These are phyloP conservation scores for Tylopilus sp. DNA, from an alignment of 768 basidiomycete species.

Conservation along the genomic window DNA sequence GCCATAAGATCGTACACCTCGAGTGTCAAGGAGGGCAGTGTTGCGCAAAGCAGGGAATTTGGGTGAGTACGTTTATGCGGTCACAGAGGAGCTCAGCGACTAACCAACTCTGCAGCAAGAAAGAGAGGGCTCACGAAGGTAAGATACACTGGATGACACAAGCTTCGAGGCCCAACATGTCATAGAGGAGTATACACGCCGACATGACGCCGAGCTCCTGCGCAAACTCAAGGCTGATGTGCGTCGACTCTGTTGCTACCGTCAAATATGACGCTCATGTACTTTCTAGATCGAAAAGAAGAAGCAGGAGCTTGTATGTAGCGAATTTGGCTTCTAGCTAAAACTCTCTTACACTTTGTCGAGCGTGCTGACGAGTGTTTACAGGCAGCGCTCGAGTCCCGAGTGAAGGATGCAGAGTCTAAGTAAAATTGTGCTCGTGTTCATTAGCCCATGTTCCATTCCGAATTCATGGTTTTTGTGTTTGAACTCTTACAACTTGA, in stretches of 20 bases:
- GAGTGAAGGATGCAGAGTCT: constrained; percentile 21
- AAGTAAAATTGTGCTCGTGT: constrained; percentile 16
- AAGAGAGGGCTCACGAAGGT: constrained; percentile 72
- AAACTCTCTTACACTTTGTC: constrained; percentile 13
- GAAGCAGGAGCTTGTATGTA: constrained; percentile 32
- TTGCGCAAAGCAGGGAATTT: constrained; percentile 62
- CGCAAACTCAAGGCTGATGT: constrained; percentile 59
- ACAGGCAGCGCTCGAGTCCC: constrained; percentile 31
- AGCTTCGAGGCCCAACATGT: not conserved
- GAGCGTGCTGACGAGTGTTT: constrained; percentile 11
- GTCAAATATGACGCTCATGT: not conserved
- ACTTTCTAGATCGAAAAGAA: constrained; percentile 28
- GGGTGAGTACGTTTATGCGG: constrained; percentile 37
- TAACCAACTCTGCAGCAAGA: constrained; percentile 46
- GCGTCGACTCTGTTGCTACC: constrained; percentile 9
- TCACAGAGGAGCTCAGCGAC: not conserved
- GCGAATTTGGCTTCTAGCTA: constrained; percentile 7
- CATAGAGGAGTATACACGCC: constrained; percentile 61
- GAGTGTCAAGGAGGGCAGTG: constrained; percentile 49
- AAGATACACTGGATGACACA: constrained; percentile 4
- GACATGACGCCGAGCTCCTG: constrained; percentile 55
- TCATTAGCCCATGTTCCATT: constrained; percentile 1
- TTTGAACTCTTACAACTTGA: not conserved
- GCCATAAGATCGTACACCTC: constrained; percentile 34
- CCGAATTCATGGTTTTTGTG: constrained; percentile 1